phyloP scores from a whole-genome alignment of 2,329 filamentous ascomycete genomes.

The Fusarium kyushuense region DNA sequence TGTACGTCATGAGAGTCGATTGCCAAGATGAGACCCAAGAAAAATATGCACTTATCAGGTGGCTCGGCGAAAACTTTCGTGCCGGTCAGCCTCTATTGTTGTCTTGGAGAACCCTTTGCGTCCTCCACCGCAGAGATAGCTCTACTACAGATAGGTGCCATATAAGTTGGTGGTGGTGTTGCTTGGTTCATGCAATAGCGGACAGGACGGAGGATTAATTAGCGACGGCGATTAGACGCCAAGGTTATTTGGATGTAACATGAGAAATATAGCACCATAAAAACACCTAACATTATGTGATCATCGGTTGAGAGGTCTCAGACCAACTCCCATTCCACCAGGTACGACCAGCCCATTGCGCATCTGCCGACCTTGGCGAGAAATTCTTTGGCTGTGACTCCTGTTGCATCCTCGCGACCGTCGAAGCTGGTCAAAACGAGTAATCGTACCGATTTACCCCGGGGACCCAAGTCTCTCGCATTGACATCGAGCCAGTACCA shows the following conservation, averaged over 20 bases:
- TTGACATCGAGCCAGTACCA: constrained; percentile 86
- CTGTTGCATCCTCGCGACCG: constrained; percentile 61
- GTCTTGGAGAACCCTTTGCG: constrained; percentile 9
- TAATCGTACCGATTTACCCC: constrained; percentile 76
- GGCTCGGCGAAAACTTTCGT: constrained; percentile 11
- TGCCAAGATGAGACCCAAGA: constrained; percentile 17
- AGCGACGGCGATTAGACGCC: constrained; percentile 8
- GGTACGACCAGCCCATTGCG: constrained; percentile 59
- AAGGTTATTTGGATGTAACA: constrained; percentile 11
- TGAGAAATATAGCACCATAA: constrained; percentile 5
- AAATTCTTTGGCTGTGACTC: constrained; percentile 62
- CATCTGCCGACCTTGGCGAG: constrained; percentile 58
- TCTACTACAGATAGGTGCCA: neutral
- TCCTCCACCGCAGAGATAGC: neutral
- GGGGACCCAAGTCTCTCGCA: constrained; percentile 72
- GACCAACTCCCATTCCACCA: constrained; percentile 65
- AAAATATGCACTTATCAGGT: constrained; percentile 14
- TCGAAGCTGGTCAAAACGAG: constrained; percentile 68
- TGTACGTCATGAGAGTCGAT: constrained; percentile 13
- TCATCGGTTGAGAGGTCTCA: constrained; percentile 35
- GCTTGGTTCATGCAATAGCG: constrained; percentile 24
- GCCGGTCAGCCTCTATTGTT: constrained; percentile 5
- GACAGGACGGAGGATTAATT: constrained; percentile 20
- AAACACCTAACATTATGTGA: constrained; percentile 22
- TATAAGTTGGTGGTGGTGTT: neutral